Evolutionary conservation across 2,329 filamentous ascomycete species (phyloP).

Genomic region (Pseudocercospora fijiensis): DNA sequence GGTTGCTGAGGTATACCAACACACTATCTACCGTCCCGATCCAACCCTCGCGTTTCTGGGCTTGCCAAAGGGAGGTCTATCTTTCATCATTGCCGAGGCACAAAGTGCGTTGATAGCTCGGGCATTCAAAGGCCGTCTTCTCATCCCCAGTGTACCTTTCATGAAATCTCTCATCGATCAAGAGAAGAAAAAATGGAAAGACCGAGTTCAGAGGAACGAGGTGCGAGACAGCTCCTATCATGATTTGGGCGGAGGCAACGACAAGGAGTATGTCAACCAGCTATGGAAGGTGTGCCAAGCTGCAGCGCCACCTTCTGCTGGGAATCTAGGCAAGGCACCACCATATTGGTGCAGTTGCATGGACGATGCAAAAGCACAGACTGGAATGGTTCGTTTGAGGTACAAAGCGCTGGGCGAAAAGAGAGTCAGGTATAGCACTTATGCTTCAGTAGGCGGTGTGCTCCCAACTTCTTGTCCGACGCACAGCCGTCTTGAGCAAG

Average conservation of each 20-base stretch:
- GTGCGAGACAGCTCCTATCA: too few species aligned
- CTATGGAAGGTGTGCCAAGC: too few species aligned
- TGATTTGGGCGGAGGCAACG: too few species aligned
- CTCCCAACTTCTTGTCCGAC: too few species aligned
- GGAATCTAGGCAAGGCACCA: too few species aligned
- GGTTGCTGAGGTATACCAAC: constrained; percentile 7
- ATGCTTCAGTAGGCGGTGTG: too few species aligned
- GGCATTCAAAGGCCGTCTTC: background rate
- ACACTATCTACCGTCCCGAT: constrained; percentile 14
- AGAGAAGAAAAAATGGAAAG: background rate
- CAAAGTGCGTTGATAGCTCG: constrained; percentile 18
- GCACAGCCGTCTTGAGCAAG: too few species aligned
- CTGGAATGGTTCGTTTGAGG: background rate
- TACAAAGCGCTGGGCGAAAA: constrained; percentile 6
- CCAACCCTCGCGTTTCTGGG: constrained; percentile 15
- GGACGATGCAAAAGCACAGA: background rate
- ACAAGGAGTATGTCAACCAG: constrained; percentile 13
- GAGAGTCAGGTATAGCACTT: too few species aligned
- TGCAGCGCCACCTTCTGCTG: too few species aligned
- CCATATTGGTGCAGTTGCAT: constrained; percentile 19
- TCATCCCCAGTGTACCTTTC: background rate
- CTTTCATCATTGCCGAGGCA: constrained; percentile 20
- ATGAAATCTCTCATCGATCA: background rate
- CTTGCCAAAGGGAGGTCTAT: constrained; percentile 6
- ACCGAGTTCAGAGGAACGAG: too few species aligned